These are phyloP conservation scores for Phytophthora nicotianae DNA, from an alignment of 352 stramenopile species.

Conservation along the genomic window DNA sequence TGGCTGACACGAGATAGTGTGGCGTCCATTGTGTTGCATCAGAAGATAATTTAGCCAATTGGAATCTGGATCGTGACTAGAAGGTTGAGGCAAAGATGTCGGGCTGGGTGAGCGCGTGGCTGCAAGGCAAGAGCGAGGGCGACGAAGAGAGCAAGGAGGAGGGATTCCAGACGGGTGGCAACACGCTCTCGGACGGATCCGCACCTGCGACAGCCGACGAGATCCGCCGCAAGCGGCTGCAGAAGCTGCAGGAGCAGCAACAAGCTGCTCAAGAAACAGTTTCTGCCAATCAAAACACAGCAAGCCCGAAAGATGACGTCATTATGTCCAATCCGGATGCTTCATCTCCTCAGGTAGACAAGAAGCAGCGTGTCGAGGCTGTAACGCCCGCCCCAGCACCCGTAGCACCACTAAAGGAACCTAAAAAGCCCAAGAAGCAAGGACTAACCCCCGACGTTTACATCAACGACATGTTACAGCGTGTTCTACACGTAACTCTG, in stretches of 20 bases:
- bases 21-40: neutral
- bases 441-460: slow-evolving; percentile 49
- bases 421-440: slow-evolving; percentile 46
- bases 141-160: slow-evolving; percentile 51
- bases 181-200: slow-evolving; percentile 23
- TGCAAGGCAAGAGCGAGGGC: slow-evolving; percentile 50
- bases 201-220: slow-evolving; percentile 48
- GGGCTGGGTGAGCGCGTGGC: slow-evolving; percentile 60
- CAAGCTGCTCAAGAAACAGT: slow-evolving; percentile 17
- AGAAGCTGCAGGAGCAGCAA: slow-evolving; percentile 60
- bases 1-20: neutral
- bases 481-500: slow-evolving; percentile 69
- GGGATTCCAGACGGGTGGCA: slow-evolving; percentile 21
- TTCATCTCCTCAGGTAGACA: slow-evolving; percentile 2
- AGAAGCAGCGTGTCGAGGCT: slow-evolving; percentile 27
- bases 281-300: slow-evolving; percentile 29
- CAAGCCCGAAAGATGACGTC: slow-evolving; percentile 13
- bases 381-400: neutral
- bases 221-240: slow-evolving; percentile 65
- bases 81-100: slow-evolving; percentile 34
- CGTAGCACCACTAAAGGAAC: slow-evolving; percentile 19
- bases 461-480: slow-evolving; percentile 81
- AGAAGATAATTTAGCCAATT: slow-evolving; percentile 14
- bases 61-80: slow-evolving; percentile 6
- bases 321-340: slow-evolving; percentile 32